phyloP scores from a whole-genome alignment of 805 yeast species.

The Lachancea nothofagi region DNA sequence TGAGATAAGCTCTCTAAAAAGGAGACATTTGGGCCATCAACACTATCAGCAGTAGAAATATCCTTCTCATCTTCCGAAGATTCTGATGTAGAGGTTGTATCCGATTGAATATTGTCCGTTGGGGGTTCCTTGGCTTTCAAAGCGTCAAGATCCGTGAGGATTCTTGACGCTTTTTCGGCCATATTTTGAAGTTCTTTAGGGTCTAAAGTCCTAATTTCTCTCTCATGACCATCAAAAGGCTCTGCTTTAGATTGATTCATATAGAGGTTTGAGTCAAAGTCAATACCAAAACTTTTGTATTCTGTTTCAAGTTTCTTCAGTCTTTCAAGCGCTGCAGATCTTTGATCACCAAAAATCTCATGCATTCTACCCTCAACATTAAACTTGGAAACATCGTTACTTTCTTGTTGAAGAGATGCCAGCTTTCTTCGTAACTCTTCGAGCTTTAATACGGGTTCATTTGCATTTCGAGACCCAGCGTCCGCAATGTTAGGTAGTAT shows the following conservation, averaged over 20 bases:
- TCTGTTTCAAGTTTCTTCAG: conserved; percentile 61
- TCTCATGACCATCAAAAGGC: background rate
- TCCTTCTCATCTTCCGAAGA: conserved; percentile 12
- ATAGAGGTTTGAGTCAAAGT: conserved; percentile 33
- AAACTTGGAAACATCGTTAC: conserved; percentile 68
- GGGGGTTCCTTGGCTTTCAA: conserved; percentile 13
- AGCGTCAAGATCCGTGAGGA: conserved; percentile 20
- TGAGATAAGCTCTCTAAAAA: conserved; percentile 31
- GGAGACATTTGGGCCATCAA: conserved; percentile 14
- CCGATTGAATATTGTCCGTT: background rate
- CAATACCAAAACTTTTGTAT: conserved; percentile 60
- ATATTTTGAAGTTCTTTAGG: conserved; percentile 21
- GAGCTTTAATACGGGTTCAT: conserved; percentile 52
- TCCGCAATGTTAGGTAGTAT: background rate
- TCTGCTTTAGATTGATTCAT: conserved; percentile 1
- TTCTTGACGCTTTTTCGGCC: conserved; percentile 23
- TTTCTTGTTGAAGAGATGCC: conserved; percentile 60
- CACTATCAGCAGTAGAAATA: conserved; percentile 10
- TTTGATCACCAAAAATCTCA: conserved; percentile 55
- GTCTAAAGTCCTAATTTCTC: conserved; percentile 19
- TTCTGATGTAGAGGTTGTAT: conserved; percentile 6
- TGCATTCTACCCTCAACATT: conserved; percentile 47
- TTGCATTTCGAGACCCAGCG: conserved; percentile 18
- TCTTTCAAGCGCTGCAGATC: conserved; percentile 62
- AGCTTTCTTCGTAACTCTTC: conserved; percentile 51